These are phyloP conservation scores for Theileria sp. DNA, from an alignment of 169 alveolate genomes.

Conservation along the genomic window DNA sequence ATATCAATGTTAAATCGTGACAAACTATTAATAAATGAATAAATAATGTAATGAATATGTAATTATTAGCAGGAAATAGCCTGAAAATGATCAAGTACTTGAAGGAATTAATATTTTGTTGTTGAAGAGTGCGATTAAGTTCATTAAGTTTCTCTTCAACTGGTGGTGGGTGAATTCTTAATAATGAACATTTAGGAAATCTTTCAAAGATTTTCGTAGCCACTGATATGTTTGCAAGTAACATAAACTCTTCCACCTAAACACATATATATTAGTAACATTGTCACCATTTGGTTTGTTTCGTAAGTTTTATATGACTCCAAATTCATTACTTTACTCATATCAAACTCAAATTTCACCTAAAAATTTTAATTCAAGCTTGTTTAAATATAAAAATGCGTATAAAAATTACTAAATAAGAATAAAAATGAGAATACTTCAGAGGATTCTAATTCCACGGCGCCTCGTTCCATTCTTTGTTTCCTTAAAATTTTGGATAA, in stretches of 20 bases:
- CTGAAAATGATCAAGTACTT: constrained; percentile 2
- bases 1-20: constrained; percentile 11
- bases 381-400: background rate
- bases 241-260: constrained; percentile 97
- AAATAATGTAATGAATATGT: background rate
- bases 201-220: constrained; percentile 86
- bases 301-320: constrained; percentile 73
- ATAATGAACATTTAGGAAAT: constrained; percentile 89
- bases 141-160: constrained; percentile 88
- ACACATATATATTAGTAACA: background rate
- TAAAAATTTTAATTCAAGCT: constrained; percentile 38
- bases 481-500: constrained; percentile 84
- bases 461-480: constrained; percentile 91
- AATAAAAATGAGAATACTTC: constrained; percentile 72
- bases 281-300: constrained; percentile 71
- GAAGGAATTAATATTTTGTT: constrained; percentile 34
- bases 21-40: constrained; percentile 47
- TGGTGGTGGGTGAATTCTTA: constrained; percentile 95
- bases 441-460: constrained; percentile 92
- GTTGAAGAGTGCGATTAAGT: constrained; percentile 78
- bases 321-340: constrained; percentile 70
- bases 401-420: constrained; percentile 33
- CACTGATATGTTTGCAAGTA: constrained; percentile 96
- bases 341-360: constrained; percentile 84
- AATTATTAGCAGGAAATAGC: background rate